Evolutionary conservation across 164 flowering plant genomes (phyloP).

Genomic region (Umbellularia californica): DNA sequence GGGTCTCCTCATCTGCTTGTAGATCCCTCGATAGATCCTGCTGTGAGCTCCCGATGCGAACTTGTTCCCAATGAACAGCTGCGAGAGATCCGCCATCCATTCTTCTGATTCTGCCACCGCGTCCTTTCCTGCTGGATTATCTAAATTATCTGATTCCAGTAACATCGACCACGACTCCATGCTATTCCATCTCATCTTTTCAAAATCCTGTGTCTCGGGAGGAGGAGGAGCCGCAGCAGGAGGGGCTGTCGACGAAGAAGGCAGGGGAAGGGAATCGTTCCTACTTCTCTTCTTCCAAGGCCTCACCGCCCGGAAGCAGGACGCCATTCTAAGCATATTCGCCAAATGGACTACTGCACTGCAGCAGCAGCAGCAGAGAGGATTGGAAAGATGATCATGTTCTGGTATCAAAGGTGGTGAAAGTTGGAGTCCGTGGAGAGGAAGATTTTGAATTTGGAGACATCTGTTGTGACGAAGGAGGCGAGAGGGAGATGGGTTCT

Average conservation of each 20-base stretch:
- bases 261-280: constrained; percentile 10
- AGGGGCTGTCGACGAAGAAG: constrained; percentile 32
- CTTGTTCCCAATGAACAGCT: constrained; percentile 89
- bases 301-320: constrained; percentile 50
- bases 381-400: constrained; percentile 2
- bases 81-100: constrained; percentile 94
- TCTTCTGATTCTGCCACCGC: constrained; percentile 58
- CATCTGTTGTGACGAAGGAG: constrained; percentile 36
- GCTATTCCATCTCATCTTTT: constrained; percentile 78
- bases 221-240: neutral
- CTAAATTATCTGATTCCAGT: constrained; percentile 73
- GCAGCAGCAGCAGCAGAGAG: neutral
- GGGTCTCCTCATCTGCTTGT: constrained; percentile 81
- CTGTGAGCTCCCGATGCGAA: constrained; percentile 97
- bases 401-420: constrained; percentile 26
- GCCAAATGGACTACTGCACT: neutral
- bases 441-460: constrained; percentile 56
- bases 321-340: constrained; percentile 23
- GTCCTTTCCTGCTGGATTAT: constrained; percentile 38
- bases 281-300: constrained; percentile 29
- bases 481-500: constrained; percentile 26
- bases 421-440: constrained; percentile 55
- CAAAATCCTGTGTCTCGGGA: constrained; percentile 53
- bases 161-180: constrained; percentile 97
- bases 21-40: constrained; percentile 85